Evolutionary conservation across 805 yeast species (phyloP).

Genomic region (Hanseniaspora lachancei): DNA sequence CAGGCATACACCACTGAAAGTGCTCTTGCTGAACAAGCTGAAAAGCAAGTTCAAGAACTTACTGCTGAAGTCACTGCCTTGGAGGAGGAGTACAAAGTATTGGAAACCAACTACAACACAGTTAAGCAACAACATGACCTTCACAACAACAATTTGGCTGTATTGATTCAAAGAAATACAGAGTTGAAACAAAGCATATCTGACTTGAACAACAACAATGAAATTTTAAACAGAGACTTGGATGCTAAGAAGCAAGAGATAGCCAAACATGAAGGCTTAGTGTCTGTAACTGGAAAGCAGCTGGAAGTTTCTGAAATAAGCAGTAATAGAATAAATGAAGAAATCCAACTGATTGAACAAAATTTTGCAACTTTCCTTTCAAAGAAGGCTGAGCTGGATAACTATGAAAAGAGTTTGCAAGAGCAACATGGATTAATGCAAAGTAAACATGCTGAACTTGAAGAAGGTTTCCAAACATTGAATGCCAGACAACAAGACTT

Average conservation of each 20-base stretch:
- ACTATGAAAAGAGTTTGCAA: conserved; percentile 30
- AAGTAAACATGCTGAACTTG: conserved; percentile 21
- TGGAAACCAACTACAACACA: conserved; percentile 67
- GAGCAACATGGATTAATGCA: conserved; percentile 28
- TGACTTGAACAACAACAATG: conserved; percentile 50
- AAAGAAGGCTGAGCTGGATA: conserved; percentile 28
- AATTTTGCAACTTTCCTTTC: conserved; percentile 21
- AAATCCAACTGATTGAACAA: conserved; percentile 28
- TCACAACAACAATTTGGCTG: conserved; percentile 35
- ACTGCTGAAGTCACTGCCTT: conserved; percentile 56
- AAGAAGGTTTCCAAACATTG: conserved; percentile 29
- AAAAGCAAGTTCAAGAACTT: conserved; percentile 44
- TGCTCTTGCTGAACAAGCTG: conserved; percentile 59
- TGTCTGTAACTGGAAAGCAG: conserved; percentile 57
- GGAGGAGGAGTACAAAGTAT: conserved; percentile 56
- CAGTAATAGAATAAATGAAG: conserved; percentile 32
- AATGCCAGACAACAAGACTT: conserved; percentile 27
- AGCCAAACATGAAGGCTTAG: conserved; percentile 48
- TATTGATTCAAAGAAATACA: conserved; percentile 45
- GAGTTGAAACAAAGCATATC: conserved; percentile 57
- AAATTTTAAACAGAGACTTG: conserved; percentile 44
- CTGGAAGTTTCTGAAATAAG: conserved; percentile 48
- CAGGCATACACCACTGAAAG: conserved; percentile 68
- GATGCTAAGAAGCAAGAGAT: conserved; percentile 41
- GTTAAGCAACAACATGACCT: conserved; percentile 33